These are phyloP conservation scores for Arabidopsis arenosa DNA, from an alignment of 345 rosid genomes.

Conservation along the genomic window DNA sequence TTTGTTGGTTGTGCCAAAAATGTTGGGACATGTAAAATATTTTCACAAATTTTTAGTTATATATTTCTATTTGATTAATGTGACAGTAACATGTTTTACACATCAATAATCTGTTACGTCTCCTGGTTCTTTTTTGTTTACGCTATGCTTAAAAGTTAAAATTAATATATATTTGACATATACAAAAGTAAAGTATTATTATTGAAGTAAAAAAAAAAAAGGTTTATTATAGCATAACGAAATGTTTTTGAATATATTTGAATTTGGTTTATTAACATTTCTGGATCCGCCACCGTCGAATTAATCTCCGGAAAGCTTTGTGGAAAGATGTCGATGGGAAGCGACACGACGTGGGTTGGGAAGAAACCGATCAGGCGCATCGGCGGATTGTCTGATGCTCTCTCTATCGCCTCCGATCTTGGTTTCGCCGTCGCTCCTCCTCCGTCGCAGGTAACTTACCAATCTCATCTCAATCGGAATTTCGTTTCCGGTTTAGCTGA, in stretches of 20 bases:
- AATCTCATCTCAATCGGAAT: slow-evolving; percentile 1
- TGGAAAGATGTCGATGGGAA: slow-evolving; percentile 74
- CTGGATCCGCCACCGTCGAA: slow-evolving; percentile 24
- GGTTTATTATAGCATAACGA: too few relatives aligned
- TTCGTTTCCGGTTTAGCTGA: slow-evolving; percentile 6
- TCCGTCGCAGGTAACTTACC: slow-evolving; percentile 69
- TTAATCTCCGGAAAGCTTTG: slow-evolving; percentile 15
- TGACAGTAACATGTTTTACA: too few relatives aligned
- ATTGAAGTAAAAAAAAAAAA: too few relatives aligned
- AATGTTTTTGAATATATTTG: slow-evolving; percentile 1
- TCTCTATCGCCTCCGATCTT: slow-evolving; percentile 96
- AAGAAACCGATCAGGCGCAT: slow-evolving; percentile 91
- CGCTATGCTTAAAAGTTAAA: too few relatives aligned
- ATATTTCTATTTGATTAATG: too few relatives aligned
- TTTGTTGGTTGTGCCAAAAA: too few relatives aligned
- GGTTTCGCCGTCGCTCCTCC: slow-evolving; percentile 82
- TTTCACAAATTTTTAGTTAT: too few relatives aligned
- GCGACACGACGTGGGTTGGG: slow-evolving; percentile 93
- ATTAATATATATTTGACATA: too few relatives aligned
- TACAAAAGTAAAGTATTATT: too few relatives aligned
- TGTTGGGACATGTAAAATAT: too few relatives aligned
- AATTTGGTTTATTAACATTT: background rate
- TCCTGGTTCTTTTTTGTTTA: too few relatives aligned
- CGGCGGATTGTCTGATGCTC: slow-evolving; percentile 97
- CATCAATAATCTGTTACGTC: too few relatives aligned